These are phyloP conservation scores for Laetiporus sulphureus DNA, from an alignment of 1,284 basidiomycete species.

Conservation along the genomic window DNA sequence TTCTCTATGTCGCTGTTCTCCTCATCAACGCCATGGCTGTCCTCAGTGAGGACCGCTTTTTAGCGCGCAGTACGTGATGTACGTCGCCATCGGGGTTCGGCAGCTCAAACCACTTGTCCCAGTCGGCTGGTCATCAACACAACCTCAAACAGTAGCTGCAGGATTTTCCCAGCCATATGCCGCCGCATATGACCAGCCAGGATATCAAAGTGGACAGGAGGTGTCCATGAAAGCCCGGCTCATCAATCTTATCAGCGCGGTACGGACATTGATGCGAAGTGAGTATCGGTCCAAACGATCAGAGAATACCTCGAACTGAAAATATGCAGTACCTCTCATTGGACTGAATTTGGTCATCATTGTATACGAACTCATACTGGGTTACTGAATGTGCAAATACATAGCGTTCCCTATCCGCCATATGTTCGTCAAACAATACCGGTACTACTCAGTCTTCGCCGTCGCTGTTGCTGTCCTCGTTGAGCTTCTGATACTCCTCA, in stretches of 20 bases:
- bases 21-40: slow-evolving; percentile 92
- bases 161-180: slow-evolving; percentile 63
- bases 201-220: slow-evolving; percentile 52
- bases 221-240: slow-evolving; percentile 79
- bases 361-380: slow-evolving; percentile 72
- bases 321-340: slow-evolving; percentile 75
- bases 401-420: background rate
- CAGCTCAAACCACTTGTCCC: slow-evolving; percentile 1
- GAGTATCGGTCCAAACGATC: slow-evolving; percentile 26
- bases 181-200: slow-evolving; percentile 61
- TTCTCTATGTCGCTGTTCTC: slow-evolving; percentile 72
- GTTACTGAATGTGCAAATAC: slow-evolving; percentile 27
- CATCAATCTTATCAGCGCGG: slow-evolving; percentile 89
- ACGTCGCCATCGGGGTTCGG: slow-evolving; percentile 12
- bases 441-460: background rate
- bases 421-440: background rate
- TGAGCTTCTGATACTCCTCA: slow-evolving; percentile 62
- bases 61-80: slow-evolving; percentile 72
- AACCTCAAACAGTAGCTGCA: slow-evolving; percentile 45
- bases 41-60: slow-evolving; percentile 91
- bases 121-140: slow-evolving; percentile 92
- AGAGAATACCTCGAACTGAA: background rate
- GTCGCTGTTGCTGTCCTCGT: slow-evolving; percentile 25
- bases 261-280: slow-evolving; percentile 95
- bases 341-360: slow-evolving; percentile 78